Evolutionary conservation across 257 asterid genomes (phyloP).

Genomic region (Ehretia macrophylla): DNA sequence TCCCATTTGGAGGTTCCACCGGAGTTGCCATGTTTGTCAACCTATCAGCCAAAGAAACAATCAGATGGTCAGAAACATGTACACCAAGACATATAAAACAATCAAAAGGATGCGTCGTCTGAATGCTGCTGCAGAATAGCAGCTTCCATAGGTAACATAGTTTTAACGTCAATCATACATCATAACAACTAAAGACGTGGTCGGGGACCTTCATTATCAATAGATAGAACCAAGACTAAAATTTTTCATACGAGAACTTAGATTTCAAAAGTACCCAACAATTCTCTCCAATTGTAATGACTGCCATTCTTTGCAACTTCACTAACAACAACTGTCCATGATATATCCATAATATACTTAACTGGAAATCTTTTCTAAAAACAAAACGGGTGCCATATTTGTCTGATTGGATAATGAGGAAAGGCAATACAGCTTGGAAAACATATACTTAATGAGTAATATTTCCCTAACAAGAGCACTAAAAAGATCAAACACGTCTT

Average conservation of each 20-base stretch:
- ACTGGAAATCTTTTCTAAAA: background rate
- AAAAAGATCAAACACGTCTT: background rate
- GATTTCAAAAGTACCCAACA: no score
- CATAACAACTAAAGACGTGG: no score
- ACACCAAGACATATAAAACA: background rate
- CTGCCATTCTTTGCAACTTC: no score
- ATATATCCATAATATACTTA: no score
- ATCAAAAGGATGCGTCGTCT: background rate
- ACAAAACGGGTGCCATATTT: background rate
- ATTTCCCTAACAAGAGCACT: background rate
- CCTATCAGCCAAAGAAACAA: background rate
- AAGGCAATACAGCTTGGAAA: background rate
- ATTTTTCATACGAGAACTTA: no score
- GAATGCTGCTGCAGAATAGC: background rate
- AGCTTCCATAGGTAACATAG: no score
- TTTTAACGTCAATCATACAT: no score
- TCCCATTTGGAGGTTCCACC: conserved; percentile 65
- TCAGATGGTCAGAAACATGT: background rate
- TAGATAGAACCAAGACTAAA: no score
- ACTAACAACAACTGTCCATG: no score
- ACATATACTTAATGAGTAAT: background rate
- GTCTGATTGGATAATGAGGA: background rate
- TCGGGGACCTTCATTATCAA: no score
- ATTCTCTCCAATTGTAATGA: no score
- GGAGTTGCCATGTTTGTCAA: conserved; percentile 54